These are phyloP conservation scores for Vitis amurensis DNA, from an alignment of 164 flowering plant genomes.

Conservation along the genomic window DNA sequence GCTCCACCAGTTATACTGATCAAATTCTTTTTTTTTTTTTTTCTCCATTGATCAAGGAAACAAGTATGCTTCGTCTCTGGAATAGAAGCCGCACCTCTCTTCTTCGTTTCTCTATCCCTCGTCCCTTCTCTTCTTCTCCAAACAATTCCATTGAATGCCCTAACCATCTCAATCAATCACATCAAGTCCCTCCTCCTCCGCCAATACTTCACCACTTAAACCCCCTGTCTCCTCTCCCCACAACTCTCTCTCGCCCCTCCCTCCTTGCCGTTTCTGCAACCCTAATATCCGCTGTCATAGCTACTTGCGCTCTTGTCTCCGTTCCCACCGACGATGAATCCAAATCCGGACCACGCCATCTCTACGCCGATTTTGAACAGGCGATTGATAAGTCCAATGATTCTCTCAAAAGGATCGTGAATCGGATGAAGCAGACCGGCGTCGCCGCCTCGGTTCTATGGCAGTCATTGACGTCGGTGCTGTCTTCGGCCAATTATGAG, in stretches of 20 bases:
- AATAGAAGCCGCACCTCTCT: conserved; percentile 20
- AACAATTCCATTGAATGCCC: conserved; percentile 15
- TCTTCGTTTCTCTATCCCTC: conserved; percentile 17
- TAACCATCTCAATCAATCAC: conserved; percentile 12
- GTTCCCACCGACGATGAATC: background rate
- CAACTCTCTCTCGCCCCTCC: conserved; percentile 26
- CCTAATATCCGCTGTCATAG: conserved; percentile 35
- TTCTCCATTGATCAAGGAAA: background rate
- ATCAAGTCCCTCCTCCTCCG: conserved; percentile 24
- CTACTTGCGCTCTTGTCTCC: conserved; percentile 22
- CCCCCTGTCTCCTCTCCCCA: conserved; percentile 13
- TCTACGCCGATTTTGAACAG: conserved; percentile 38
- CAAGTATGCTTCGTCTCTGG: conserved; percentile 48
- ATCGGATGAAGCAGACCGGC: conserved; percentile 69
- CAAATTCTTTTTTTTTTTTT: background rate
- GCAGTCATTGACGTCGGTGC: conserved; percentile 80
- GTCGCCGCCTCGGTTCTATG: conserved; percentile 79
- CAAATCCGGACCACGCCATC: background rate
- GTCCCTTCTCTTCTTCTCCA: conserved; percentile 19
- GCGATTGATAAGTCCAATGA: conserved; percentile 41
- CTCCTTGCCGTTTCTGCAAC: conserved; percentile 48
- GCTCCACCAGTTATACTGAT: too few species aligned
- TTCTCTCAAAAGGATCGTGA: conserved; percentile 37
- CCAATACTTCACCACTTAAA: conserved; percentile 24
- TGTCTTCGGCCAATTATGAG: conserved; percentile 85